A percentile compares a stretch with the other conserved stretches of the same genome.
phyloP scores from a whole-genome alignment of 2,329 filamentous ascomycete genomes.

The Colletotrichum brevisporum region DNA sequence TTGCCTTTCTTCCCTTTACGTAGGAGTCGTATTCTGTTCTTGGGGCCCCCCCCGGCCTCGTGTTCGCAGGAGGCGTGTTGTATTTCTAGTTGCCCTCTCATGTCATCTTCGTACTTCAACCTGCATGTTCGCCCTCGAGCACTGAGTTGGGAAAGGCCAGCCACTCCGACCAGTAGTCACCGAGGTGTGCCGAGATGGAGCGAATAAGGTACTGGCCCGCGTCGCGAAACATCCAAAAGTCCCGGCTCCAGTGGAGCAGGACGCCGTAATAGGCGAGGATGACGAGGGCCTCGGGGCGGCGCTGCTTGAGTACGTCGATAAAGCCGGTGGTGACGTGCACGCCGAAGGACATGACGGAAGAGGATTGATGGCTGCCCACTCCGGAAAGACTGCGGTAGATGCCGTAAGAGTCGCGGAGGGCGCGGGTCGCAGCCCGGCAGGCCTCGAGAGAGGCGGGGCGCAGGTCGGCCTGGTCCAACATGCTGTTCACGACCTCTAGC shows the following conservation, averaged over 20 bases:
- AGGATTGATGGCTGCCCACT: slow-evolving; percentile 47
- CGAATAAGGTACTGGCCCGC: slow-evolving; percentile 49
- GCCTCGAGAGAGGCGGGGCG: slow-evolving; percentile 45
- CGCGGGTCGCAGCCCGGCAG: slow-evolving; percentile 48
- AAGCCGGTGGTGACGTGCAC: slow-evolving; percentile 51
- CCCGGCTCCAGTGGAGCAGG: slow-evolving; percentile 58
- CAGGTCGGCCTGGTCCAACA: slow-evolving; percentile 41
- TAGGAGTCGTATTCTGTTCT: background rate
- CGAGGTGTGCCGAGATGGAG: slow-evolving; percentile 46
- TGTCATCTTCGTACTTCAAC: background rate
- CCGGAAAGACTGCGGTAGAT: slow-evolving; percentile 46
- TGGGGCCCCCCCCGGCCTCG: no score
- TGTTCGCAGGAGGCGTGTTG: no score
- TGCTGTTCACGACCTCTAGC: slow-evolving; percentile 43
- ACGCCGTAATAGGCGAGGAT: slow-evolving; percentile 66
- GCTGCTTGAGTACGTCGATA: slow-evolving; percentile 51
- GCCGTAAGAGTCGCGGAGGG: slow-evolving; percentile 53
- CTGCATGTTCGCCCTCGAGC: slow-evolving; percentile 41
- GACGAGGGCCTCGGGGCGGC: slow-evolving; percentile 59
- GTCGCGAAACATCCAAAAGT: slow-evolving; percentile 54
- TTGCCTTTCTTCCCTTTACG: slow-evolving; percentile 5
- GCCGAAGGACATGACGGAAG: slow-evolving; percentile 48
- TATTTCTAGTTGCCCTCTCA: no score
- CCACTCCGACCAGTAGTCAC: slow-evolving; percentile 50
- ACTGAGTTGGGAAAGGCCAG: slow-evolving; percentile 39